Base-by-base conservation (phyloP, 306 rosid species). In the Biancaea sappan region DNA sequence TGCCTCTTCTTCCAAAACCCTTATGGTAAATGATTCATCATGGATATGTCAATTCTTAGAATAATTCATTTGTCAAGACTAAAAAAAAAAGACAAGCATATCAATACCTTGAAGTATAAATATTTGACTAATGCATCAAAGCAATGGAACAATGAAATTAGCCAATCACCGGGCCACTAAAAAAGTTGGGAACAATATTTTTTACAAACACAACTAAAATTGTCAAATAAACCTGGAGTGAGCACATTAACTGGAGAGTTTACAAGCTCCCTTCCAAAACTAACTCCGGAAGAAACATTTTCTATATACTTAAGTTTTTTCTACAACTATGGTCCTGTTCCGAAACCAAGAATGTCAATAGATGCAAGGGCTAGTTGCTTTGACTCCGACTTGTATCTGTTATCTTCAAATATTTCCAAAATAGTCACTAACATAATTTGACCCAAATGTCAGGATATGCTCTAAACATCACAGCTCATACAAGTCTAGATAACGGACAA, bases 231-330 rank as follows among this genome's bases (percentile, higher is more conserved):
- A 91, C 96, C 96, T 72, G 96, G 96, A 6, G 96, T 91, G 26
- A 91, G 92, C 28, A 91, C 96, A 82, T 91, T 91, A 74, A 92
- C 94, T 5, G 96, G 96, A 14, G 96, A 91, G 63, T 86, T 88
- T 41, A 83, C 90, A 54, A 91, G 92, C 80, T 91, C 90, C 76
- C 79, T 85, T 76, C 92, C 96, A 11, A 88, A 79, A 73, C 86
- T 25, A 16, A 91, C 52, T 35, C 87, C 96, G 67, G 91, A 86
- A 74, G 92, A 80, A 63, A 91, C 75, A 47, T 85, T 58, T 76
- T 74, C 90, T 1, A 90, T 90, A 74, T 41, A 83, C 79, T 91
- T 86, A 66, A 91, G 86, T 80, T 91, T 91, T 81, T 91, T 91
- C 77, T 86, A 92, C 47, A 91, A 58, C 71, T 88, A 86, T 47